A percentile compares a stretch with the other conserved stretches of the same genome.
These are phyloP conservation scores for Xerocomellus amylosporus DNA, from an alignment of 768 basidiomycete genomes.

Conservation along the genomic window DNA sequence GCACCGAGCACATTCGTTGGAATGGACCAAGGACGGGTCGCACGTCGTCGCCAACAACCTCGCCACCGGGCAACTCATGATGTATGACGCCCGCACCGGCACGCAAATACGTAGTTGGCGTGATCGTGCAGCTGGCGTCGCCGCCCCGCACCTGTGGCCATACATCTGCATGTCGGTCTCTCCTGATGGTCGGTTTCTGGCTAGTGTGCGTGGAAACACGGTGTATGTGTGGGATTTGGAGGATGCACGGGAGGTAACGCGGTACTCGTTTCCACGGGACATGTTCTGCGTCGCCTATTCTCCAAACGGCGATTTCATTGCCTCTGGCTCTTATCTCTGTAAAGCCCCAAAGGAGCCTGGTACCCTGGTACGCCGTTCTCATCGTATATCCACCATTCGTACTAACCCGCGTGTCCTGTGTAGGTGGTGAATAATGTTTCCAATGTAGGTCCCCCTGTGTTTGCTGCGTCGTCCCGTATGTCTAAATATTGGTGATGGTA, in stretches of 20 bases:
- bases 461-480: neutral
- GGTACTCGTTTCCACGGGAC: slow-evolving; percentile 21
- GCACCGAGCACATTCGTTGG: slow-evolving; percentile 23
- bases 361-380: slow-evolving; percentile 5
- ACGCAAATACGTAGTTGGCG: slow-evolving; percentile 22
- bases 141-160: slow-evolving; percentile 18
- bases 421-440: slow-evolving; percentile 5
- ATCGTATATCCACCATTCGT: neutral
- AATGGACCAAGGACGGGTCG: slow-evolving; percentile 22
- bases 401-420: neutral
- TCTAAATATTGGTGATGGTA: neutral
- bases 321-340: slow-evolving; percentile 16
- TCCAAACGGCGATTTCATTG: slow-evolving; percentile 20
- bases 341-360: slow-evolving; percentile 10
- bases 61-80: slow-evolving; percentile 23
- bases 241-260: slow-evolving; percentile 12
- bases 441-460: slow-evolving; percentile 5
- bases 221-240: slow-evolving; percentile 21
- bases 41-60: slow-evolving; percentile 23
- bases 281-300: slow-evolving; percentile 25
- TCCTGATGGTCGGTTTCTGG: slow-evolving; percentile 13
- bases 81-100: slow-evolving; percentile 21
- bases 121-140: neutral
- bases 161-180: slow-evolving; percentile 26
- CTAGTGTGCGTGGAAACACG: slow-evolving; percentile 20